Evolutionary conservation across 257 asterid genomes (phyloP), one percentile per base, ranked within the genome.

Genomic region (Cynanchum wilfordii): DNA sequence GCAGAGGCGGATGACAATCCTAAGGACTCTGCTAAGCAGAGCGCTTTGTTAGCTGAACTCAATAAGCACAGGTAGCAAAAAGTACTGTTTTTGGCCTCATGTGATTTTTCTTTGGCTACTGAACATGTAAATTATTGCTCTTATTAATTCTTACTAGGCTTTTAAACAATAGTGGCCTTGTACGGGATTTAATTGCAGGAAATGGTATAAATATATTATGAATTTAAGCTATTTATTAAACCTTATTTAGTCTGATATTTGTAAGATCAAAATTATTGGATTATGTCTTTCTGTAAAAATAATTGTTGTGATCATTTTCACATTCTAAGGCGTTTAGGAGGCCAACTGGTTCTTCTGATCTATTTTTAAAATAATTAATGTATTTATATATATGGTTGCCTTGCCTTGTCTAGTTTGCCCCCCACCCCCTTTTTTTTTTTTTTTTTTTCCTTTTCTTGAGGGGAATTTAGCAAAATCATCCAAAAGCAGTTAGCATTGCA

Each of bases 1-100:
- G 85, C 85, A 0, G 99, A 94, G 66, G 99, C 99, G 7, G 97
- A 94, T 76, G 89, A 93, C 8, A 79, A 88, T 77, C 99, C 99
- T 1, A 83, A 73, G 71, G 96, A 88, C 74, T 87, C 93, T 55
- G 90, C 82, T 36, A 83, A 82, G 85, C 97, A 94, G 86, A 79
- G 89, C 9, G 89, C 84, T 27, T 88, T 94, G 80, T 70, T 94
- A 45, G 90, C 82, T 5, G 97, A 94, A 82, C 98, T 94, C 76
- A 89, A 91, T 87, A 91, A 88, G 90, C 89, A 83, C 78, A 91
- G 96, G 97, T 91, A 66, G 17, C 16, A 13, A 36, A 13, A 36
- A 66, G 12, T 1, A 16, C 54, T 66, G 50, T 62, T 4, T 10
- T 45, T 77, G 15, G 54, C 42, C 33, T 66, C 16, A 20, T 62